These are phyloP conservation scores for Sporothrix brasiliensis DNA, from an alignment of 2,329 filamentous ascomycete species.

Conservation along the genomic window DNA sequence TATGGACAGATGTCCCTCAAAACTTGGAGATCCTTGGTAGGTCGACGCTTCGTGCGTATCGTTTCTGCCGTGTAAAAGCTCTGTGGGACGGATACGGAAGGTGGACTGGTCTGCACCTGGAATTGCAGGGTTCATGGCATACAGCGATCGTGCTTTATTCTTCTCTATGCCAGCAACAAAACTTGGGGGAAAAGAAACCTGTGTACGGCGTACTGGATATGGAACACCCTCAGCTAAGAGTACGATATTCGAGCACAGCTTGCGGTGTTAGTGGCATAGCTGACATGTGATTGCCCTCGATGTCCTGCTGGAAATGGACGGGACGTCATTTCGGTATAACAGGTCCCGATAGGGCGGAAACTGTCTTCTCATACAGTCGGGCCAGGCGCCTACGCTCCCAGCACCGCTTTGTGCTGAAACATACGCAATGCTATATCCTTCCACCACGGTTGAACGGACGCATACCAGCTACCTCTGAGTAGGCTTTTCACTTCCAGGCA, in stretches of 20 bases:
- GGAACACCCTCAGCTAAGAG: neutral
- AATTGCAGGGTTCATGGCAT: neutral
- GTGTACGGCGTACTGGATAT: neutral
- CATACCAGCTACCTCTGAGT: neutral
- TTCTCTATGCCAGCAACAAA: neutral
- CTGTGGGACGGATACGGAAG: neutral
- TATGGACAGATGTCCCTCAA: neutral
- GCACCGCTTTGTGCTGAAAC: neutral
- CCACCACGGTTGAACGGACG: slow-evolving; percentile 32
- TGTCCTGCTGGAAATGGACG: neutral
- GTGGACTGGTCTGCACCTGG: slow-evolving; percentile 8
- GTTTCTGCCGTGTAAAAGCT: neutral
- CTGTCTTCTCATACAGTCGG: neutral
- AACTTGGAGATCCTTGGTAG: neutral
- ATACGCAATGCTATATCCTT: slow-evolving; percentile 8
- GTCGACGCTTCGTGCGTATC: slow-evolving; percentile 22
- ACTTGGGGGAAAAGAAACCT: neutral
- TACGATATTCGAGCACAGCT: too few species aligned
- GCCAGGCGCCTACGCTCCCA: neutral
- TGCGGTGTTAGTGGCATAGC: neutral
- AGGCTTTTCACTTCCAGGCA: neutral
- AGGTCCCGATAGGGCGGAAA: neutral
- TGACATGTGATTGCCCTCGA: slow-evolving; percentile 15
- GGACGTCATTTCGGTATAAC: slow-evolving; percentile 11
- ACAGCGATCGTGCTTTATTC: neutral